phyloP scores from a whole-genome alignment of 352 stramenopile species.

The Phytophthora ohioensis region DNA sequence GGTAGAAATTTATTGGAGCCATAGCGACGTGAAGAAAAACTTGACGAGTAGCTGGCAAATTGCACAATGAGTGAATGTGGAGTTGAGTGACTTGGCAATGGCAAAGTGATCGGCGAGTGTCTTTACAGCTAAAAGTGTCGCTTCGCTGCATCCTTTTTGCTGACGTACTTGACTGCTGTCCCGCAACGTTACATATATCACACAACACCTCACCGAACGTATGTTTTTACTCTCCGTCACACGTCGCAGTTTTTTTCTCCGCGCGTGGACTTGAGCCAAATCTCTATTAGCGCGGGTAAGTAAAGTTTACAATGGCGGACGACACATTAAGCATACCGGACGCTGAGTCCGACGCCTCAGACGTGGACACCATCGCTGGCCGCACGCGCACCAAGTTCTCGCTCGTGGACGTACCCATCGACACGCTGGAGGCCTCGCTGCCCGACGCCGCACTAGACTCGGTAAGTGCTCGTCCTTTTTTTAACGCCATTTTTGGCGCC shows the following conservation, averaged over 20 bases:
- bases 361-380: conserved; percentile 66
- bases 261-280: conserved; percentile 16
- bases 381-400: conserved; percentile 83
- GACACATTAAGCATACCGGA: not conserved
- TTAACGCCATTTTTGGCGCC: conserved; percentile 24
- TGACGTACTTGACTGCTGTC: conserved; percentile 21
- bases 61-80: conserved; percentile 28
- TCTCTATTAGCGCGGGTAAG: conserved; percentile 6
- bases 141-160: conserved; percentile 20
- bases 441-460: conserved; percentile 44
- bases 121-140: conserved; percentile 24
- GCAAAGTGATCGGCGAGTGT: conserved; percentile 6
- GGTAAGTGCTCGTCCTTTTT: conserved; percentile 17
- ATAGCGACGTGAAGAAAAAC: conserved; percentile 10
- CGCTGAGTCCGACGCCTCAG: not conserved
- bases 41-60: conserved; percentile 18
- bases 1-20: conserved; percentile 28
- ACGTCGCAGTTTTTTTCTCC: conserved; percentile 33
- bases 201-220: not conserved
- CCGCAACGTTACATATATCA: not conserved
- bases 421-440: conserved; percentile 72
- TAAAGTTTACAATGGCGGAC: conserved; percentile 13
- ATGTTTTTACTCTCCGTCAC: conserved; percentile 15
- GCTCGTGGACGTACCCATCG: conserved; percentile 78
- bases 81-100: conserved; percentile 1